Base-by-base conservation (phyloP, 805 yeast species). In the Candida sonorensis region DNA sequence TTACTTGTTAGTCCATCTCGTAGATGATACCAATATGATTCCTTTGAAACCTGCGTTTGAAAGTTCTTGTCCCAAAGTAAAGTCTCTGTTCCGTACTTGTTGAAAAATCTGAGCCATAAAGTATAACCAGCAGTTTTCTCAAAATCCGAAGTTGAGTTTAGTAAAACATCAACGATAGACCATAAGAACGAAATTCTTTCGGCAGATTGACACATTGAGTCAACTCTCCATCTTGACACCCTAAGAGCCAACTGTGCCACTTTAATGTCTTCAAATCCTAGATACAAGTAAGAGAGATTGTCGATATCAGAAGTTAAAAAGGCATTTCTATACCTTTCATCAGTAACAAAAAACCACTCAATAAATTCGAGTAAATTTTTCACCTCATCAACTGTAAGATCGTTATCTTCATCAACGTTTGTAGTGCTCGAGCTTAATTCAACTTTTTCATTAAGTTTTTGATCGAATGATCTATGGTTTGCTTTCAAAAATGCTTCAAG, bases 41-140 rank as follows among this genome's bases (percentile, higher is more conserved):
- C 56, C 7, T 36, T 22, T 16, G 43, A 38, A 1, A 67, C 23
- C 3, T 58, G 30, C 10, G 26, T 19, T 32, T 66, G 69, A 28
- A 56, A 63, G 6, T 40, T 17, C 22, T 41, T 36, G 13, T 17
- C 28, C n/a, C 11, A 27, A 4, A 23, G 31, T 10, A 38, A 40
- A 20, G 11, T n/a, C 23, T 39, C 34, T 20, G 40, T 17, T 10
- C 25, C 45, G 38, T 11, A 30, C 10, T 46, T 41, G 21, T 59
- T 54, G 30, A 80, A 56, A 35, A 66, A 66, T 34, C 85, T 64
- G 25, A 81, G 51, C 75, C 84, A 72, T 15, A 77, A 59, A 7
- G 72, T 58, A 34, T 62, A 69, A 0, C 71, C 75, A 42, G 66
- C 66, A 7, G 67, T 59, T 13, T 53, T 48, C 12, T 46, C 41